Base-by-base conservation (phyloP, 2,329 filamentous ascomycete species). In the Moelleriella libera region DNA sequence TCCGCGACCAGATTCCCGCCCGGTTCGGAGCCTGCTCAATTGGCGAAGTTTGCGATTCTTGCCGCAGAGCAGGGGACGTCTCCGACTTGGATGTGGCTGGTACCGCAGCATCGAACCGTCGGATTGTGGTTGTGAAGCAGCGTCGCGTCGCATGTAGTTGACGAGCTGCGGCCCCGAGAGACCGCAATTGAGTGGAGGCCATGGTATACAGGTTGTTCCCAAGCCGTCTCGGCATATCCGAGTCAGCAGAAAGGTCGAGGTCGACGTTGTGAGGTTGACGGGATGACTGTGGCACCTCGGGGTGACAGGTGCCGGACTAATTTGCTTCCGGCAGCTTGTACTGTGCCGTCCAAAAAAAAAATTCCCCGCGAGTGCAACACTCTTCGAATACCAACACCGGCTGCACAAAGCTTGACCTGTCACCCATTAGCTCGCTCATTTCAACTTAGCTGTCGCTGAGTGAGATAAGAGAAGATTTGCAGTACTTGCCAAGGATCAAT, bases 21-120 rank as follows among this genome's bases (percentile, higher is more conserved):
- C 88, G 80, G 72, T 98, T 98, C 28, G 92, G 92, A 32, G 90
- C 87, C 72, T 98, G 92, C 64, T 73, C 67, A 48, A 75, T 68
- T 53, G 78, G 71, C 58, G 70, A 67, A 32, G 69, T 57, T 50
- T 61, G 59, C 51, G 57, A 53, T 46, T 63, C 67, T 51, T 71
- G 68, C 54, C 68, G 61, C 54, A 68, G 65, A 51, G 68, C 64
- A 49, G 70, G 68, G 6, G 62, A 58, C 39, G 67, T 64, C 44
- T 70, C 66, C 50, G 58, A 45, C 55, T 58, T 44, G 69, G 66
- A 50, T 62, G 57, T 49, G 21, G 63, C 56, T 43, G 68, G 60
- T 46, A 66, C 61, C 41, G 66, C 58, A 47, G 68, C 59, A 49
- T 77, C 71, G 60, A 69, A 61, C 52, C 68, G 67, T 49, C 68